Evolutionary conservation across 192 early-diverging fungal genomes (phyloP).

Genomic region (Coemansia sp.): DNA sequence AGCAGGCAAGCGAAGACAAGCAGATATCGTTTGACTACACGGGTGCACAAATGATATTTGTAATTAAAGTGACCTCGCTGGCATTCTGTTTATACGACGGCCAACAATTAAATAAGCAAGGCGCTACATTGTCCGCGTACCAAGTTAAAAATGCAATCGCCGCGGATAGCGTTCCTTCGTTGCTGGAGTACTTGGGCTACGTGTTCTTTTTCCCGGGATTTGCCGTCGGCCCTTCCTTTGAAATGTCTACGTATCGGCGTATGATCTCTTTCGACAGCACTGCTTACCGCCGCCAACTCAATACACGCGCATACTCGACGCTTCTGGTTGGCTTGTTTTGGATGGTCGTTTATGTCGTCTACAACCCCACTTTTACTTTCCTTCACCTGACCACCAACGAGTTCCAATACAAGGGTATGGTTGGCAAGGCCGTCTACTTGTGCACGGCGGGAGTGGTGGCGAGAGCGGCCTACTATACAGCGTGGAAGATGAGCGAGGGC

Average conservation of each 20-base stretch:
- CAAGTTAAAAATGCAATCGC: conserved; percentile 68
- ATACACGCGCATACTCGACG: conserved; percentile 31
- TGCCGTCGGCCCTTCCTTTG: conserved; percentile 84
- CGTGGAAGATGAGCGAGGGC: conserved; percentile 91
- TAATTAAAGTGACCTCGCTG: conserved; percentile 90
- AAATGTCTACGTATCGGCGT: conserved; percentile 60
- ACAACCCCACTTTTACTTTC: conserved; percentile 21
- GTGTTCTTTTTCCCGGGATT: conserved; percentile 88
- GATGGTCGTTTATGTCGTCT: conserved; percentile 45
- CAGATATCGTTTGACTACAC: conserved; percentile 79
- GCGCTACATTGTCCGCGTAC: conserved; percentile 57
- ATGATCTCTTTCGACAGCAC: conserved; percentile 58
- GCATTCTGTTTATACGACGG: conserved; percentile 87
- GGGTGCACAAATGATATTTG: conserved; percentile 92
- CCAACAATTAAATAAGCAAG: conserved; percentile 18
- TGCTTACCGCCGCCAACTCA: conserved; percentile 13
- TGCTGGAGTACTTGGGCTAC: conserved; percentile 86
- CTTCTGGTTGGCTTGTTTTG: conserved; percentile 41
- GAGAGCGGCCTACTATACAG: conserved; percentile 74
- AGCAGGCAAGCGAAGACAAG: conserved; percentile 18
- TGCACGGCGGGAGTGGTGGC: conserved; percentile 34
- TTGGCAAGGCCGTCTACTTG: conserved; percentile 24
- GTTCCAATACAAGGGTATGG: conserved; percentile 19
- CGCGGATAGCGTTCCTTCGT: conserved; percentile 57
- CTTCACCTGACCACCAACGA: conserved; percentile 23